These are phyloP conservation scores for Metarhizium humberi DNA, from an alignment of 2,329 filamentous ascomycete genomes.

Conservation along the genomic window DNA sequence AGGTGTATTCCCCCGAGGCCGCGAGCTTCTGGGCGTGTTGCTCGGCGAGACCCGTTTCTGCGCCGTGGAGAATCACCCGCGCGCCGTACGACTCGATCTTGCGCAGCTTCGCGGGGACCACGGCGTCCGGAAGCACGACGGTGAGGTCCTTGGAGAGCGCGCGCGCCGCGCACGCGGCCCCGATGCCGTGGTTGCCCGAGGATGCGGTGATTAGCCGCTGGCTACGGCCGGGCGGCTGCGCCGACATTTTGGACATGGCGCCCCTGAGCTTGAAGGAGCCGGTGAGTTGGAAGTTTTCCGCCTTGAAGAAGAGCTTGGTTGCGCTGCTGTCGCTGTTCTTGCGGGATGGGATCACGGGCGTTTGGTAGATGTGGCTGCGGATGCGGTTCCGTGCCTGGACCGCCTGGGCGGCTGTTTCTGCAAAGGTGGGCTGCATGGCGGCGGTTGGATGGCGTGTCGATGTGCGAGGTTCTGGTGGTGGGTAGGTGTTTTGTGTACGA, in stretches of 20 bases:
- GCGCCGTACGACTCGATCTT: conserved; percentile 14
- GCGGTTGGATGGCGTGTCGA: no score
- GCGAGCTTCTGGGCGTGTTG: conserved; percentile 14
- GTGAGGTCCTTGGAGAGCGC: conserved; percentile 8
- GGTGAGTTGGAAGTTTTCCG: conserved; percentile 16
- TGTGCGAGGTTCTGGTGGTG: no score
- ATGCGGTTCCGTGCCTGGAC: conserved; percentile 11
- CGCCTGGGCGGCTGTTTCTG: conserved; percentile 3
- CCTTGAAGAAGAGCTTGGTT: conserved; percentile 13
- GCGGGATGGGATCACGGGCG: conserved; percentile 11
- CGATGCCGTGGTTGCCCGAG: conserved; percentile 15
- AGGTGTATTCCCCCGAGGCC: conserved; percentile 11
- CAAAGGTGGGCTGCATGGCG: background rate
- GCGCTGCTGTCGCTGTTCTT: conserved; percentile 1
- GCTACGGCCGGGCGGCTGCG: background rate
- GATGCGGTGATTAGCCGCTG: conserved; percentile 12
- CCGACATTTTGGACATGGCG: conserved; percentile 16
- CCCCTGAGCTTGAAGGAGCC: conserved; percentile 17
- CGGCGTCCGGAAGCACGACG: conserved; percentile 12
- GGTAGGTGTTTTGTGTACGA: no score
- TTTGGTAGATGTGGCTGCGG: conserved; percentile 13
- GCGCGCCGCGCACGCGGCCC: conserved; percentile 9
- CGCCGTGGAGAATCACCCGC: conserved; percentile 13
- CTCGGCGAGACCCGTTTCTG: conserved; percentile 13
- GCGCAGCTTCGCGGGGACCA: conserved; percentile 10